Evolutionary conservation across 1,284 basidiomycete species (phyloP).

Genomic region (Calocybe gambosa): DNA sequence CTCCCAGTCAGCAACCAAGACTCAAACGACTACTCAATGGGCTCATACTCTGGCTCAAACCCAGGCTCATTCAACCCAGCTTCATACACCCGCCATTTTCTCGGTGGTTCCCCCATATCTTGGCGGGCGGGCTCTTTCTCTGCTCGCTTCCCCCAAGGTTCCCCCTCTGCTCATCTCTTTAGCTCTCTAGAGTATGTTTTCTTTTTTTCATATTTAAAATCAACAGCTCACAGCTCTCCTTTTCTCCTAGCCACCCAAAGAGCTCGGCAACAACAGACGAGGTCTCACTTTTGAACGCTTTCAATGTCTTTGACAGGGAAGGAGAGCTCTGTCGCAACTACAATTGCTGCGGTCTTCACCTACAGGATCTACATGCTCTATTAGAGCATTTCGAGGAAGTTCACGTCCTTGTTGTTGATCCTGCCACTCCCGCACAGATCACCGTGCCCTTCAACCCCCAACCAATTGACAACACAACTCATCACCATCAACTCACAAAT

Average conservation of each 20-base stretch:
- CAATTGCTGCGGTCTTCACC: conserved; percentile 74
- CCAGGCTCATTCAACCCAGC: conserved; percentile 53
- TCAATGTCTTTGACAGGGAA: conserved; percentile 61
- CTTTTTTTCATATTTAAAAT: background rate
- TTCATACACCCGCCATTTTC: conserved; percentile 57
- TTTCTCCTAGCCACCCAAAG: conserved; percentile 34
- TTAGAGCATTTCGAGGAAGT: conserved; percentile 84
- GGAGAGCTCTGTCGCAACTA: conserved; percentile 78
- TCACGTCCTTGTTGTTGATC: conserved; percentile 71
- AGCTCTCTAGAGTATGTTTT: conserved; percentile 55
- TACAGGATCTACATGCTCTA: conserved; percentile 78
- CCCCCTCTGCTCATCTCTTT: conserved; percentile 54
- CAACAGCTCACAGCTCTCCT: background rate
- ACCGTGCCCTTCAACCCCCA: conserved; percentile 41
- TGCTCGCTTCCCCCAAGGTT: conserved; percentile 51
- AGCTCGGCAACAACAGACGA: conserved; percentile 54
- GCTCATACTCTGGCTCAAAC: conserved; percentile 44
- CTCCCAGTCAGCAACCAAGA: conserved; percentile 27
- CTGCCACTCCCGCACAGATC: conserved; percentile 34
- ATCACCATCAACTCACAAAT: conserved; percentile 12
- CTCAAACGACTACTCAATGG: conserved; percentile 30
- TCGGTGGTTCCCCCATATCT: conserved; percentile 62
- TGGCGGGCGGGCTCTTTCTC: conserved; percentile 62
- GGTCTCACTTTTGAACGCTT: conserved; percentile 57
- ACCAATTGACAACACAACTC: conserved; percentile 20